Percentiles rank a stretch among this genome's conserved stretches.
Evolutionary conservation across 2,329 filamentous ascomycete genomes (phyloP).

Genomic region (Drechslerella coelobrocha): DNA sequence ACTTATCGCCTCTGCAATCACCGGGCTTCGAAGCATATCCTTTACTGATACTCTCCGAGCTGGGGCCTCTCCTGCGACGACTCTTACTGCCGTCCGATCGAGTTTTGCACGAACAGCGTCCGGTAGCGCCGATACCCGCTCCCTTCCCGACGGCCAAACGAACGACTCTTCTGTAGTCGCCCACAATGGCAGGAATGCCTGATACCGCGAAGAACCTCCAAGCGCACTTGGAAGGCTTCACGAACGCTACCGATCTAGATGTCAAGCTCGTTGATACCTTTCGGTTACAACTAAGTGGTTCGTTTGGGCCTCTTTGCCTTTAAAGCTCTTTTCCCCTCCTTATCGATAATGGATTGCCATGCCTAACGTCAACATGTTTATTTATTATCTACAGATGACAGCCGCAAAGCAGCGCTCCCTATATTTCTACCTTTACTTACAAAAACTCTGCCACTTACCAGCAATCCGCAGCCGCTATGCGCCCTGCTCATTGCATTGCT

Average conservation of each 20-base stretch:
- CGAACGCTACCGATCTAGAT: slow-evolving; percentile 42
- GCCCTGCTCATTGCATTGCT: slow-evolving; percentile 42
- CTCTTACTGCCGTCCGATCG: not conserved
- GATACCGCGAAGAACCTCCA: slow-evolving; percentile 48
- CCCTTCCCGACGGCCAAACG: slow-evolving; percentile 17
- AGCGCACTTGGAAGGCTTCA: slow-evolving; percentile 47
- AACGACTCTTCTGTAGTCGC: slow-evolving; percentile 16
- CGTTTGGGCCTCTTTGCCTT: slow-evolving; percentile 18
- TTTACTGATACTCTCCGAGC: not conserved
- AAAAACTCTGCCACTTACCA: slow-evolving; percentile 43
- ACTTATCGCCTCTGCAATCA: slow-evolving; percentile 3
- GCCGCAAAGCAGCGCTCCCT: slow-evolving; percentile 43
- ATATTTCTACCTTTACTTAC: slow-evolving; percentile 48
- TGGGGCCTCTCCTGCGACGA: not conserved
- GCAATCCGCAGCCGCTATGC: slow-evolving; percentile 46
- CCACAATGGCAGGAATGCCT: slow-evolving; percentile 50
- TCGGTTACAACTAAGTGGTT: slow-evolving; percentile 48
- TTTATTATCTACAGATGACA: slow-evolving; percentile 28
- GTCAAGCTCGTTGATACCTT: slow-evolving; percentile 49
- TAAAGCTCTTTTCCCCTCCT: slow-evolving; percentile 40
- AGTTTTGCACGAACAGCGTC: slow-evolving; percentile 1
- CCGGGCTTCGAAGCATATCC: not conserved
- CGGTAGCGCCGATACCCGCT: slow-evolving; percentile 31
- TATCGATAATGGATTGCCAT: slow-evolving; percentile 34
- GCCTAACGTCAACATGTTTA: slow-evolving; percentile 10